These are phyloP conservation scores for Ophiostoma pallidulum DNA, from an alignment of 2,329 filamentous ascomycete genomes.

Conservation along the genomic window DNA sequence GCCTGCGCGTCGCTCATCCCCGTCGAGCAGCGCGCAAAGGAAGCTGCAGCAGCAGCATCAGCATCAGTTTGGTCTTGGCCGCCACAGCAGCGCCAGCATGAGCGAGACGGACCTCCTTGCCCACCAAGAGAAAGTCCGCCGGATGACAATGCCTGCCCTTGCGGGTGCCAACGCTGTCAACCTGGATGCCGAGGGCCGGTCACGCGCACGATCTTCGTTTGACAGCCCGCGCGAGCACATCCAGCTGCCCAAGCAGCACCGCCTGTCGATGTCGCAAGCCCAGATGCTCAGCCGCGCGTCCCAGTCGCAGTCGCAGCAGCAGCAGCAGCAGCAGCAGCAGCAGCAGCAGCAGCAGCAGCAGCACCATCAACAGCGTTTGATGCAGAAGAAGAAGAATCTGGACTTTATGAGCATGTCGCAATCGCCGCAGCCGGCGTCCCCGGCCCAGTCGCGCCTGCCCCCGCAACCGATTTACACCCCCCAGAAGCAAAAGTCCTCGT, in stretches of 20 bases:
- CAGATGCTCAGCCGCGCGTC: conserved; percentile 29
- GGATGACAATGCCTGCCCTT: conserved; percentile 42
- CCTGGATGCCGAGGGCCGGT: conserved; percentile 22
- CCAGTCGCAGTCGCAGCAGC: conserved; percentile 24
- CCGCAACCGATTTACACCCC: conserved; percentile 29
- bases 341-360: conserved; percentile 20
- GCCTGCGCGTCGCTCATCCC: conserved; percentile 28
- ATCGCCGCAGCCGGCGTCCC: conserved; percentile 41
- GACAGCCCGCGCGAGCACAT: conserved; percentile 31
- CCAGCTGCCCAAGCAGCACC: conserved; percentile 38
- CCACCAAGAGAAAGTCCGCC: conserved; percentile 48
- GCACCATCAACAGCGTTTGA: conserved; percentile 23
- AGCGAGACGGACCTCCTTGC: conserved; percentile 45
- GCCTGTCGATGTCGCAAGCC: conserved; percentile 36
- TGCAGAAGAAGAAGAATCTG: conserved; percentile 36
- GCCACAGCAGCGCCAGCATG: conserved; percentile 33
- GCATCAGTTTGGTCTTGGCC: conserved; percentile 28
- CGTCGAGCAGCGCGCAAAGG: conserved; percentile 19
- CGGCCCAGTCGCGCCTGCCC: conserved; percentile 31
- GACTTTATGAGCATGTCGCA: conserved; percentile 45
- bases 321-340: conserved; percentile 21
- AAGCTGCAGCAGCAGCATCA: conserved; percentile 12
- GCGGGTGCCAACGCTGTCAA: conserved; percentile 26
- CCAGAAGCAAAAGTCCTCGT: conserved; percentile 30
- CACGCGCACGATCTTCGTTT: conserved; percentile 39